Evolutionary conservation across 2,329 filamentous ascomycete species (phyloP).

Genomic region (Sporothrix euskadiensis): DNA sequence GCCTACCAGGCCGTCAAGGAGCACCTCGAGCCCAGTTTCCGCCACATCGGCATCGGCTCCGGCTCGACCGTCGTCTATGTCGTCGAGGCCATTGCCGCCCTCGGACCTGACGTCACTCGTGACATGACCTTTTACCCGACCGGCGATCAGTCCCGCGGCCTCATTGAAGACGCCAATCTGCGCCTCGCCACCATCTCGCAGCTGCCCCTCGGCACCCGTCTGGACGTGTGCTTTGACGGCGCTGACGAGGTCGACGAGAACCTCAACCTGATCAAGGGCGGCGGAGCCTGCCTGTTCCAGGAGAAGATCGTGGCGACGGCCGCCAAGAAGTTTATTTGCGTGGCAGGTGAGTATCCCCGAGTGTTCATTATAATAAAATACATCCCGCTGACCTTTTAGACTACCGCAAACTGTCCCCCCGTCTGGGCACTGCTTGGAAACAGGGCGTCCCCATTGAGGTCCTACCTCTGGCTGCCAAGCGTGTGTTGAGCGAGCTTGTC

Average conservation of each 20-base stretch:
- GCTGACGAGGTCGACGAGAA: slow-evolving; percentile 96
- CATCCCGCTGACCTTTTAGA: slow-evolving; percentile 48
- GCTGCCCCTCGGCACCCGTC: slow-evolving; percentile 56
- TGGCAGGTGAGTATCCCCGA: slow-evolving; percentile 39
- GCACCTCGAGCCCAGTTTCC: slow-evolving; percentile 64
- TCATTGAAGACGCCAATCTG: slow-evolving; percentile 78
- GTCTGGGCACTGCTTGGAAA: slow-evolving; percentile 75
- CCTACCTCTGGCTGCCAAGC: slow-evolving; percentile 76
- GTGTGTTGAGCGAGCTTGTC: slow-evolving; percentile 71
- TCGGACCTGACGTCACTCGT: slow-evolving; percentile 54
- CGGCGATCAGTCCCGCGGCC: slow-evolving; percentile 83
- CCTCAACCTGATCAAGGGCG: slow-evolving; percentile 96
- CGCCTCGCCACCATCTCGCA: slow-evolving; percentile 76
- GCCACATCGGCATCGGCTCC: slow-evolving; percentile 75
- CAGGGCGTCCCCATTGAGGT: slow-evolving; percentile 90
- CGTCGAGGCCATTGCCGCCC: slow-evolving; percentile 73
- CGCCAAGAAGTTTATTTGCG: slow-evolving; percentile 79
- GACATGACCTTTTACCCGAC: slow-evolving; percentile 87
- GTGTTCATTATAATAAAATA: no score
- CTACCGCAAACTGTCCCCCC: slow-evolving; percentile 81
- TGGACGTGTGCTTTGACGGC: slow-evolving; percentile 94
- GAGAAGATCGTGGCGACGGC: slow-evolving; percentile 92
- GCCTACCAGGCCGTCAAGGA: slow-evolving; percentile 73
- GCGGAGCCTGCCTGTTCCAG: slow-evolving; percentile 95
- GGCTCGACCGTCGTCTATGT: slow-evolving; percentile 83